These are phyloP conservation scores for Magnusiomyces fungicola DNA, from an alignment of 1,139 yeast genomes.

Conservation along the genomic window DNA sequence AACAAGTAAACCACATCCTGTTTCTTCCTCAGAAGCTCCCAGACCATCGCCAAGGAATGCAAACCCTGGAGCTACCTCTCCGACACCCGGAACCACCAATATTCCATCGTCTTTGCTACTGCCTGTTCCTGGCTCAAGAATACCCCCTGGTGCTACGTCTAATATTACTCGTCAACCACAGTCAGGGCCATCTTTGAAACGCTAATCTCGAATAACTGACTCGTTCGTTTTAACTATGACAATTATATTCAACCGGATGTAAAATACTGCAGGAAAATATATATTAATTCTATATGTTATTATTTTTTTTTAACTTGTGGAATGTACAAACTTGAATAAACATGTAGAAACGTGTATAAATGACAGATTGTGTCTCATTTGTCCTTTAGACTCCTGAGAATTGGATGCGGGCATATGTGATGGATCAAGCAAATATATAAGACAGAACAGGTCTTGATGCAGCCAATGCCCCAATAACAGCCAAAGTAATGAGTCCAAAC, in stretches of 20 bases:
- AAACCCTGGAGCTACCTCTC: not conserved
- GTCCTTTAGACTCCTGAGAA: too few relatives aligned
- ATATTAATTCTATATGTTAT: too few relatives aligned
- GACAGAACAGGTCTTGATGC: not conserved
- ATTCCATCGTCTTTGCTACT: not conserved
- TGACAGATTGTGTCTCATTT: too few relatives aligned
- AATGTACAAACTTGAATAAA: not conserved
- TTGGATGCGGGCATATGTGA: too few relatives aligned
- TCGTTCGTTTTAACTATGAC: too few relatives aligned
- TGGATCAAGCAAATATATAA: not conserved
- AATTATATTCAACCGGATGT: too few relatives aligned
- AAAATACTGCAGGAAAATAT: too few relatives aligned
- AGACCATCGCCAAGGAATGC: not conserved
- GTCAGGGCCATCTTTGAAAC: too few relatives aligned
- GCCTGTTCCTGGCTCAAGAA: not conserved
- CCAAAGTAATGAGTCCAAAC: not conserved
- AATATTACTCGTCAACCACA: too few relatives aligned
- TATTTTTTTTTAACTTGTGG: not conserved
- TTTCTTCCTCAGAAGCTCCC: too few relatives aligned
- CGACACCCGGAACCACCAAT: not conserved
- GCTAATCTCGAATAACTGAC: too few relatives aligned
- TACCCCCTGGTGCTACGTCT: not conserved
- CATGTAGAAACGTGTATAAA: not conserved
- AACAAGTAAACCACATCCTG: too few relatives aligned
- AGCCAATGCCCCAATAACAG: not conserved